Evolutionary conservation across 495 filamentous ascomycete genomes (phyloP).

Genomic region (Xylaria curta): DNA sequence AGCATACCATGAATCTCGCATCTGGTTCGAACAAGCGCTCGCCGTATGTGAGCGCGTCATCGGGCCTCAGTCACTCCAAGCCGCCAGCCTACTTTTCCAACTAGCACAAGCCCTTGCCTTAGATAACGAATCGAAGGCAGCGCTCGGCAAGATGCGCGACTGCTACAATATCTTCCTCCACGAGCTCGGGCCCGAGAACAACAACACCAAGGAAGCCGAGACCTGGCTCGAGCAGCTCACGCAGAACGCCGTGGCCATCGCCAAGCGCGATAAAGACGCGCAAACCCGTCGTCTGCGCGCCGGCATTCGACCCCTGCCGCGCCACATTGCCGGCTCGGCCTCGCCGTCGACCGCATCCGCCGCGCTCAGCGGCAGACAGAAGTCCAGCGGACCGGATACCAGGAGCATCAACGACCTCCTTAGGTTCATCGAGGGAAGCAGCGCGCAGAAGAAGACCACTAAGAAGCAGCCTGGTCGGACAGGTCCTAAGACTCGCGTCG

Average conservation of each 20-base stretch:
- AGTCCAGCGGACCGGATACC: conserved; percentile 60
- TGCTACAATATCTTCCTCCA: conserved; percentile 92
- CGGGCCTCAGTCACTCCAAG: conserved; percentile 85
- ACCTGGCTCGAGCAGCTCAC: conserved; percentile 97
- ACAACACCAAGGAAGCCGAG: conserved; percentile 94
- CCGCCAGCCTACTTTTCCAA: conserved; percentile 97
- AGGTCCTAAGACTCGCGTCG: conserved; percentile 76
- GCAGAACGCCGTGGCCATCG: conserved; percentile 89
- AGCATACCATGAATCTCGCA: conserved; percentile 86
- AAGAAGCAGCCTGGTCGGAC: conserved; percentile 72
- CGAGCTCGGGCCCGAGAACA: conserved; percentile 83
- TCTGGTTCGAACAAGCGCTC: conserved; percentile 96
- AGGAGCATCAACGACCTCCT: conserved; percentile 85
- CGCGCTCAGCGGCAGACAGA: conserved; percentile 29
- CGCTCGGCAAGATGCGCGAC: conserved; percentile 91
- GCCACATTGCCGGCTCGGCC: conserved; percentile 55
- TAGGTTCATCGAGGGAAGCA: conserved; percentile 82
- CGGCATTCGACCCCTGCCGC: conserved; percentile 53
- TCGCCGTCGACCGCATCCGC: conserved; percentile 38
- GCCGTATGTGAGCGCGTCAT: conserved; percentile 85
- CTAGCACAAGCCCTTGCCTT: conserved; percentile 92
- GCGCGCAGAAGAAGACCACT: conserved; percentile 63
- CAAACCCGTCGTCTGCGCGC: conserved; percentile 71
- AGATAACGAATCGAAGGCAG: conserved; percentile 88
- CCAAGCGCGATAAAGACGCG: conserved; percentile 87